Percentiles rank a stretch among this genome's conserved stretches.
These are phyloP conservation scores for Pistacia integerrima DNA, from an alignment of 345 rosid genomes.

Conservation along the genomic window DNA sequence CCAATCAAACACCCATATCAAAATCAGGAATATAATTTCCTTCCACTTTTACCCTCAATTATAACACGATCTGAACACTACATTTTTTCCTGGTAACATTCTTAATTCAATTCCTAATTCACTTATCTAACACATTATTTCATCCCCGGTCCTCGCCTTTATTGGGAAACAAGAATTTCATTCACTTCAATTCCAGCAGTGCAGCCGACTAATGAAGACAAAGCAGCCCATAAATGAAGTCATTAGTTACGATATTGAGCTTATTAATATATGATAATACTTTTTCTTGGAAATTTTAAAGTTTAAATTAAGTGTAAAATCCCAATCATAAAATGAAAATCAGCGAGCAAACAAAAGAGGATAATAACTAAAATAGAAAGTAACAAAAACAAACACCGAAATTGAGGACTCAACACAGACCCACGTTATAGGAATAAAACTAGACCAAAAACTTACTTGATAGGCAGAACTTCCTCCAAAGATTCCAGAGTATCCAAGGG, in stretches of 20 bases:
- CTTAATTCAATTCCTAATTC: not conserved
- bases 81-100: not conserved
- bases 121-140: not conserved
- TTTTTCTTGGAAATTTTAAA: too few species aligned
- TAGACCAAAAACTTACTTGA: constrained; percentile 25
- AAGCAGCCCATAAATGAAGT: too few species aligned
- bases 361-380: not conserved
- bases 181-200: not conserved
- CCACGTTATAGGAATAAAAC: not conserved
- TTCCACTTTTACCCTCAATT: too few species aligned
- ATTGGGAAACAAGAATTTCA: not conserved
- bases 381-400: not conserved
- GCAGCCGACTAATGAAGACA: not conserved
- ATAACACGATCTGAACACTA: too few species aligned
- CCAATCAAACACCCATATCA: too few species aligned
- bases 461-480: constrained; percentile 42
- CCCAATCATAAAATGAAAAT: not conserved
- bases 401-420: not conserved
- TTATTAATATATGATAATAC: not conserved
- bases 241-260: not conserved
- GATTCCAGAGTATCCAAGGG: constrained; percentile 40
- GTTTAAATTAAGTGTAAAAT: not conserved
- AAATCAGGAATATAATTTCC: too few species aligned
- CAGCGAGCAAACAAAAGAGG: not conserved
- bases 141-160: not conserved